Percentiles rank a stretch among this genome's conserved stretches.
phyloP scores from a whole-genome alignment of 371 early-diverging fungal species.

The Actinomucor elegans region DNA sequence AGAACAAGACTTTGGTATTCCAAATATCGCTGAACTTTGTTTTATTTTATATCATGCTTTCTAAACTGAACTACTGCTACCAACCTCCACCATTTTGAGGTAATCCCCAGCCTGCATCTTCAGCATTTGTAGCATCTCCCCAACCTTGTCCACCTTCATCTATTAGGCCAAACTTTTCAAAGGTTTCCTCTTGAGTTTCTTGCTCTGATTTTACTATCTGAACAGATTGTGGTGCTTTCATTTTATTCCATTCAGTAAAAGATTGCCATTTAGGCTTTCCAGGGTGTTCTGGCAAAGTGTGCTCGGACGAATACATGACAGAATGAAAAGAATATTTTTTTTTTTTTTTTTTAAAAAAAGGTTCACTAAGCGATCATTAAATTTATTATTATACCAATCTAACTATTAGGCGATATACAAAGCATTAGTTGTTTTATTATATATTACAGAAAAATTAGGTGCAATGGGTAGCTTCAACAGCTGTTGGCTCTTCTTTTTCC shows the following conservation, averaged over 20 bases:
- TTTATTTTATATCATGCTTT: too few relatives aligned
- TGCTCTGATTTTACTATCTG: slow-evolving; percentile 1
- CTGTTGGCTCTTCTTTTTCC: too few relatives aligned
- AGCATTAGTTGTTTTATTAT: too few relatives aligned
- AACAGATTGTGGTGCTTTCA: slow-evolving; percentile 6
- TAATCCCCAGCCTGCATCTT: slow-evolving; percentile 25
- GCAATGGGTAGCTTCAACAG: too few relatives aligned
- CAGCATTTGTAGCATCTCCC: slow-evolving; percentile 17
- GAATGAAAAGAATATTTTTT: too few relatives aligned
- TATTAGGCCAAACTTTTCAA: slow-evolving; percentile 11
- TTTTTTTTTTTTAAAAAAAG: too few relatives aligned
- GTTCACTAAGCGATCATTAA: too few relatives aligned
- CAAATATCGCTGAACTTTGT: neutral
- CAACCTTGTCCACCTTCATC: slow-evolving; percentile 14
- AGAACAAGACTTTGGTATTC: neutral
- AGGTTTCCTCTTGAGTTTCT: slow-evolving; percentile 12
- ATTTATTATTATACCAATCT: too few relatives aligned
- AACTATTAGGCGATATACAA: too few relatives aligned
- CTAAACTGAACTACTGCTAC: neutral
- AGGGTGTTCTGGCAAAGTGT: slow-evolving; percentile 30
- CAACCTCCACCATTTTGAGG: slow-evolving; percentile 6
- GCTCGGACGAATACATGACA: too few relatives aligned
- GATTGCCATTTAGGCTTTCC: slow-evolving; percentile 23
- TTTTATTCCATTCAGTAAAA: slow-evolving; percentile 17
- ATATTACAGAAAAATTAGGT: too few relatives aligned